These are phyloP conservation scores for Cyphellophora europaea DNA, from an alignment of 2,329 filamentous ascomycete species.

Conservation along the genomic window DNA sequence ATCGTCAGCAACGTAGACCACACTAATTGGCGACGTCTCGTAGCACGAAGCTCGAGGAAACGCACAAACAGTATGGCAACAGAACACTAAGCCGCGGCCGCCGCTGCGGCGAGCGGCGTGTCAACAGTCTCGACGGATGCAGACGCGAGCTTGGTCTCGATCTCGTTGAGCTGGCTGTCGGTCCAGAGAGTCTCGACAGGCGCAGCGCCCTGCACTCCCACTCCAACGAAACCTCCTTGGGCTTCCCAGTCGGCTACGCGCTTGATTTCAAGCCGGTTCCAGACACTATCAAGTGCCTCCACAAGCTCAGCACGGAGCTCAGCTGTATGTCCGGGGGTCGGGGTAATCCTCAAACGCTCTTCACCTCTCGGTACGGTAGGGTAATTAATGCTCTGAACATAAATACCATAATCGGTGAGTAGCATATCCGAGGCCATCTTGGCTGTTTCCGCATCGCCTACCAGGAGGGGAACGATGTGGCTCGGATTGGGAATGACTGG, in stretches of 20 bases:
- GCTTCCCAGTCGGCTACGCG: conserved; percentile 86
- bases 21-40: conserved; percentile 1
- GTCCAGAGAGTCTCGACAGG: conserved; percentile 77
- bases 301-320: conserved; percentile 81
- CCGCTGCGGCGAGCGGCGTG: conserved; percentile 16
- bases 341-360: conserved; percentile 90
- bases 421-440: conserved; percentile 89
- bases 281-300: conserved; percentile 74
- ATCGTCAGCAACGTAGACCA: not conserved
- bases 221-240: conserved; percentile 88
- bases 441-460: conserved; percentile 86
- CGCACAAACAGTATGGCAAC: not conserved
- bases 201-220: conserved; percentile 60
- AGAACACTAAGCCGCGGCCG: conserved; percentile 10
- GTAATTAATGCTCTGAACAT: conserved; percentile 98
- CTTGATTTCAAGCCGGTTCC: conserved; percentile 81
- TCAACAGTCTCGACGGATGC: conserved; percentile 8
- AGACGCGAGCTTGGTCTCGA: conserved; percentile 7
- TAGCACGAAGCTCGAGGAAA: not conserved
- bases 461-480: conserved; percentile 88
- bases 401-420: conserved; percentile 81
- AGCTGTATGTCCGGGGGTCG: conserved; percentile 83
- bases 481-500: conserved; percentile 96
- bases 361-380: conserved; percentile 97
- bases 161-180: conserved; percentile 59